Evolutionary conservation across 2,329 filamentous ascomycete genomes (phyloP).

Genomic region (Xylogone sp.): DNA sequence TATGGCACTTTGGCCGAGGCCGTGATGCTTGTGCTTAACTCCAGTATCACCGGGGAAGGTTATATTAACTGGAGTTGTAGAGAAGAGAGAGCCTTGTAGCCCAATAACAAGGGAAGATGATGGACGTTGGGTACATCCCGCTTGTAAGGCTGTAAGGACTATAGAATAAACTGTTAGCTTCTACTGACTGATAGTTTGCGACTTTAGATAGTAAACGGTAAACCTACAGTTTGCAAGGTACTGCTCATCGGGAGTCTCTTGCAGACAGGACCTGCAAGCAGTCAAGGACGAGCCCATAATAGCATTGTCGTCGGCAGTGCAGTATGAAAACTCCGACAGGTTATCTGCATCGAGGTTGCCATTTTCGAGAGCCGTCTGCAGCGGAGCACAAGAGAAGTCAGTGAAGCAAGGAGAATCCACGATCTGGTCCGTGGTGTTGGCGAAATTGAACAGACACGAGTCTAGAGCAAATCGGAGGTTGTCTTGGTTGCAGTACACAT

Average conservation of each 20-base stretch:
- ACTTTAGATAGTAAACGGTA: background rate
- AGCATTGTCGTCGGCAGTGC: constrained; percentile 15
- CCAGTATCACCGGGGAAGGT: constrained; percentile 14
- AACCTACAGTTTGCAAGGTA: constrained; percentile 20
- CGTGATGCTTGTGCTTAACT: constrained; percentile 4
- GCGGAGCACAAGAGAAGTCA: constrained; percentile 16
- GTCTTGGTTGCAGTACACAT: constrained; percentile 13
- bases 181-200: background rate
- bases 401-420: constrained; percentile 20
- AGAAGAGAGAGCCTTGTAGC: constrained; percentile 22
- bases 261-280: constrained; percentile 13
- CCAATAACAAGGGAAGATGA: constrained; percentile 15
- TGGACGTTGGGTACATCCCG: constrained; percentile 23
- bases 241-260: constrained; percentile 1
- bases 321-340: constrained; percentile 21
- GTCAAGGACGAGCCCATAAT: constrained; percentile 8
- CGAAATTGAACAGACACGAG: constrained; percentile 21
- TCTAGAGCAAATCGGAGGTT: constrained; percentile 25
- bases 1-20: constrained; percentile 14
- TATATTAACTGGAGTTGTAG: constrained; percentile 15
- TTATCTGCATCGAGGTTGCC: constrained; percentile 16
- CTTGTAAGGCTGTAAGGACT: constrained; percentile 23
- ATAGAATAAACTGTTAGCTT: background rate
- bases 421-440: constrained; percentile 17
- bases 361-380: constrained; percentile 18